phyloP scores from a whole-genome alignment of 2,329 filamentous ascomycete genomes.

The Thermoascus crustaceus region DNA sequence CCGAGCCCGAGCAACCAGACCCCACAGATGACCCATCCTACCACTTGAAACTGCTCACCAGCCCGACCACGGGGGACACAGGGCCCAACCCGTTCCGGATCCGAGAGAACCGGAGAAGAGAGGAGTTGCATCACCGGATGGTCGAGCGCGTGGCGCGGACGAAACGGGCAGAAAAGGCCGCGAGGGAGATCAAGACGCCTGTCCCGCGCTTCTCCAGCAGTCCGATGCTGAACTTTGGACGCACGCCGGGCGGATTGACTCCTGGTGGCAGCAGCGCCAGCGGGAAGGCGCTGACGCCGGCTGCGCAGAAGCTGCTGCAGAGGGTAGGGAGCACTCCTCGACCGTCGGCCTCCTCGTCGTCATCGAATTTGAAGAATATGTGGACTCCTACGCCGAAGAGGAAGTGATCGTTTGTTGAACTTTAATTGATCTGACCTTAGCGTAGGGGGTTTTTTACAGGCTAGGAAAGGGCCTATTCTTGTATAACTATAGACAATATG shows the following conservation, averaged over 20 bases:
- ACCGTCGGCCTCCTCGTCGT: constrained; percentile 8
- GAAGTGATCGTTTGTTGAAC: not conserved
- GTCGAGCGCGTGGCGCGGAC: constrained; percentile 71
- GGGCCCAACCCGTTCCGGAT: constrained; percentile 74
- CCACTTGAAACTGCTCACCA: constrained; percentile 18
- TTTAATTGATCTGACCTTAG: no score
- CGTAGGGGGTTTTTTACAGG: no score
- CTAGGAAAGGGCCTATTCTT: no score
- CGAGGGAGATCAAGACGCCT: constrained; percentile 49
- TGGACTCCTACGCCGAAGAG: constrained; percentile 32
- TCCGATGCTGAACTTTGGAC: constrained; percentile 29
- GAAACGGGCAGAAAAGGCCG: constrained; percentile 56
- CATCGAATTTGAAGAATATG: constrained; percentile 24
- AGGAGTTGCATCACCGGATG: constrained; percentile 76
- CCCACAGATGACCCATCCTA: constrained; percentile 44
- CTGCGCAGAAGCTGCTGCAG: constrained; percentile 35
- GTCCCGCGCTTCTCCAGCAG: constrained; percentile 34
- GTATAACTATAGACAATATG: no score
- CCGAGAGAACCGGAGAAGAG: constrained; percentile 63
- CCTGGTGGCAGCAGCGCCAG: constrained; percentile 11
- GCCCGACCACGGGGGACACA: constrained; percentile 33
- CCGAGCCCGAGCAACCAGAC: constrained; percentile 30
- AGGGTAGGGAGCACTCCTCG: constrained; percentile 31
- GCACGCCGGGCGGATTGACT: constrained; percentile 15
- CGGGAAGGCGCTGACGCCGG: constrained; percentile 35